Conservation (phyloP, 2,329 filamentous ascomycete genomes). For the Aspergillus oerlinghausenensis region DNA sequence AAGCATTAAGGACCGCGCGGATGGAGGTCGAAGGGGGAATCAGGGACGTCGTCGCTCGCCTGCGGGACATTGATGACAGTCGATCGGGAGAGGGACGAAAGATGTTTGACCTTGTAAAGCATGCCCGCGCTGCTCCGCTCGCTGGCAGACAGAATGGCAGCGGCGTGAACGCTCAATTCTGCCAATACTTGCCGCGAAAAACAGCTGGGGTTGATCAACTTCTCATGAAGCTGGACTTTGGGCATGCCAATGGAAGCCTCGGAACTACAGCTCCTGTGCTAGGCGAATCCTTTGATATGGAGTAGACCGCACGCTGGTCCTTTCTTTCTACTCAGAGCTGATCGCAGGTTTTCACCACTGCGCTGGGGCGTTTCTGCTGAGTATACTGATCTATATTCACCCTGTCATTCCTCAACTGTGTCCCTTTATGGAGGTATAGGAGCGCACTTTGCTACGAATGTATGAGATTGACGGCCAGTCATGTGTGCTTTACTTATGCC, state of each 20-base stretch:
- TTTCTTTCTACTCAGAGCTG: neutral
- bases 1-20: conserved; percentile 61
- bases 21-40: conserved; percentile 63
- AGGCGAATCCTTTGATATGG: conserved; percentile 2
- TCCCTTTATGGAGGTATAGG: neutral
- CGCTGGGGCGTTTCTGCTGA: neutral
- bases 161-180: conserved; percentile 11
- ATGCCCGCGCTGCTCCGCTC: conserved; percentile 24
- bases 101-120: conserved; percentile 26
- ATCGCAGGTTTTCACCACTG: neutral
- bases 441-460: neutral
- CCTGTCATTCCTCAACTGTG: neutral
- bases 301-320: neutral
- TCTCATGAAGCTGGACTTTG: conserved; percentile 82
- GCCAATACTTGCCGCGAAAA: conserved; percentile 62
- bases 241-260: conserved; percentile 23
- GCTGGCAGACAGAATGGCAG: conserved; percentile 23
- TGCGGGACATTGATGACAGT: conserved; percentile 58
- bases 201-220: conserved; percentile 77
- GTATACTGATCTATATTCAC: neutral
- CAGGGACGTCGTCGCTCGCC: conserved; percentile 53
- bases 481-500: neutral
- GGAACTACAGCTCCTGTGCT: conserved; percentile 1
- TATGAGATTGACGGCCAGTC: neutral
- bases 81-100: conserved; percentile 40